phyloP scores from a whole-genome alignment of 495 filamentous ascomycete genomes.

The Aspergillus diversus region DNA sequence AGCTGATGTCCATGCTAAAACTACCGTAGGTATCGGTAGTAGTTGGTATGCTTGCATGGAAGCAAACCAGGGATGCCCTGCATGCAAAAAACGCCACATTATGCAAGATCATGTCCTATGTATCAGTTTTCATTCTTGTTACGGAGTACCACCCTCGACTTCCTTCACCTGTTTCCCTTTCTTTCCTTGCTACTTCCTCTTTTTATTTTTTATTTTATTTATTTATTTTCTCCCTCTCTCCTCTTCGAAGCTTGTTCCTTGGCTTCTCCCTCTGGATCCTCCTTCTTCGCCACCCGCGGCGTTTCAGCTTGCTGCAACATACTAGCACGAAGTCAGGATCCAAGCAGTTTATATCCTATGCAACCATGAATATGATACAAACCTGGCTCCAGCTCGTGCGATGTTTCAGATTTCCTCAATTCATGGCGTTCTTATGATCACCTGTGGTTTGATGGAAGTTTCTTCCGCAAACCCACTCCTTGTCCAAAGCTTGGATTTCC shows the following conservation, averaged over 20 bases:
- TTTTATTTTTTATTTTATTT: background rate
- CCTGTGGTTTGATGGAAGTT: background rate
- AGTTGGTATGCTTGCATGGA: background rate
- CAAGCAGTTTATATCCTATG: background rate
- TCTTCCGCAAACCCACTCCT: background rate
- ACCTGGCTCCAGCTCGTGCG: background rate
- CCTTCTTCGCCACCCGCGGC: background rate
- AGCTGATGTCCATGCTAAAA: background rate
- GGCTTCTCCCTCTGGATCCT: background rate
- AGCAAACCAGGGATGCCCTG: conserved; percentile 17
- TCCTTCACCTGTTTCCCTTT: background rate
- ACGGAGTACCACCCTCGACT: background rate
- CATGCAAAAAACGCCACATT: conserved; percentile 7
- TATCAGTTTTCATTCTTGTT: background rate
- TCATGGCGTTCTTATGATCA: background rate
- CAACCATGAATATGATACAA: background rate
- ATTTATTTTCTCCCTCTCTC: background rate
- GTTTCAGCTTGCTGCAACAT: background rate
- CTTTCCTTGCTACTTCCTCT: background rate
- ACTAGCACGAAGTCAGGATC: background rate
- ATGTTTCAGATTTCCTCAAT: conserved; percentile 2
- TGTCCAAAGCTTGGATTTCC: background rate
- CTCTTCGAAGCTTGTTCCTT: background rate
- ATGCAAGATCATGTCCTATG: conserved; percentile 17
- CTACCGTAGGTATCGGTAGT: too few relatives aligned